Evolutionary conservation across 2,329 filamentous ascomycete genomes (phyloP).

Genomic region (Exophiala mesophila): DNA sequence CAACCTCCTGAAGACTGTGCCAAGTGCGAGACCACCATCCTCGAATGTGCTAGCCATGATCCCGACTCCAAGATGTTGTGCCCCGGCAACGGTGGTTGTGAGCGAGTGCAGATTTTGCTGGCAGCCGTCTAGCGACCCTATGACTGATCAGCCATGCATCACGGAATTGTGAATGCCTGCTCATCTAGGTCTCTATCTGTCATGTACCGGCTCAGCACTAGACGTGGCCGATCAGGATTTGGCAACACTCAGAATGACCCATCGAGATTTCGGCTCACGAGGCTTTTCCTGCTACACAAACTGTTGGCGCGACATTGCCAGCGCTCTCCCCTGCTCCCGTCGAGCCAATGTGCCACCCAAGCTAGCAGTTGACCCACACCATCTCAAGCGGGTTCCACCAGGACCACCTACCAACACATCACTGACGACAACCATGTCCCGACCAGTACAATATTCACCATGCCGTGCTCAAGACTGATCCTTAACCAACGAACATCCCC

Average conservation of each 20-base stretch:
- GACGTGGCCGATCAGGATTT: background rate
- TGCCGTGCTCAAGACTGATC: no score
- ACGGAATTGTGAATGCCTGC: background rate
- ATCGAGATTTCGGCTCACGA: background rate
- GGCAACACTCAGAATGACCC: background rate
- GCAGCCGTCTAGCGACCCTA: background rate
- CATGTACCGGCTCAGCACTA: background rate
- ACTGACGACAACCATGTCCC: background rate
- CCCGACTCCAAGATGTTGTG: no score
- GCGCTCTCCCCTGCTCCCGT: background rate
- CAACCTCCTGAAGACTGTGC: background rate
- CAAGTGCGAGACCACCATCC: no score
- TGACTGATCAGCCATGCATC: background rate
- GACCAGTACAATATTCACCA: no score
- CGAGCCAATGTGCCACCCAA: background rate
- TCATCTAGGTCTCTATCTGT: background rate
- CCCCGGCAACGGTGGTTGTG: no score
- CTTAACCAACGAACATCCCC: no score
- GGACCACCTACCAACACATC: background rate
- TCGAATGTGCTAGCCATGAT: no score
- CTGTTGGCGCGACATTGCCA: background rate
- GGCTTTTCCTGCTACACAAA: background rate
- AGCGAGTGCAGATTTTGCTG: no score
- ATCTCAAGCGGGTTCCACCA: background rate
- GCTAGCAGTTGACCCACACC: background rate